Conservation (phyloP, 2,329 filamentous ascomycete genomes). For the Colletotrichum orchidophilum region DNA sequence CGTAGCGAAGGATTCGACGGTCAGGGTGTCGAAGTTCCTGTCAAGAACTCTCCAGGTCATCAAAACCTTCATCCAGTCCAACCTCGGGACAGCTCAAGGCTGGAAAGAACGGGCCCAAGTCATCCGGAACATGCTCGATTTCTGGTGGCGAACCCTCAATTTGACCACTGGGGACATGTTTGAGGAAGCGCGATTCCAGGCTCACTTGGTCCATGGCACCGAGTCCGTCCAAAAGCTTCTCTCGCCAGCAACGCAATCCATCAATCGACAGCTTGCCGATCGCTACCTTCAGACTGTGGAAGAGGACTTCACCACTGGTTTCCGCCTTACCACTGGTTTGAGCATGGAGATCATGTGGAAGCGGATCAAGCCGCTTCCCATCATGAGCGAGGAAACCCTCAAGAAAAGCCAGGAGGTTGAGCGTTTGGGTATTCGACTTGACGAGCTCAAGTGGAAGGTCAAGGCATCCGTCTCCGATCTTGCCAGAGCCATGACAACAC, state of each 20-base stretch:
- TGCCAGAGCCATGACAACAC: conserved; percentile 60
- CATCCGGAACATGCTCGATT: conserved; percentile 57
- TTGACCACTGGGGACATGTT: conserved; percentile 58
- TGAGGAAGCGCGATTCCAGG: conserved; percentile 72
- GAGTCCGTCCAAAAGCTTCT: conserved; percentile 51
- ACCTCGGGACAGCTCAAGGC: conserved; percentile 38
- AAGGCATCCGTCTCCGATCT: conserved; percentile 61
- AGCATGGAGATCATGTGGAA: conserved; percentile 86
- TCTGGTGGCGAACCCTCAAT: conserved; percentile 63
- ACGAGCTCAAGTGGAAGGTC: conserved; percentile 68
- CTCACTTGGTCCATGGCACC: conserved; percentile 64
- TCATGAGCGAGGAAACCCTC: conserved; percentile 56
- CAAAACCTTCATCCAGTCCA: conserved; percentile 52
- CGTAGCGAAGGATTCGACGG: conserved; percentile 70
- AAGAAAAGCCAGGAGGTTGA: conserved; percentile 61
- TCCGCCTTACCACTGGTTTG: conserved; percentile 78
- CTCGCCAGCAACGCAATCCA: conserved; percentile 36
- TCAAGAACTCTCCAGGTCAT: conserved; percentile 51
- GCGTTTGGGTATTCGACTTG: conserved; percentile 66
- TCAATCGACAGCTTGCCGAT: conserved; percentile 49
- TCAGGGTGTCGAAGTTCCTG: conserved; percentile 62
- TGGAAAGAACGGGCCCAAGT: conserved; percentile 46
- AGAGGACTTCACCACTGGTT: conserved; percentile 72
- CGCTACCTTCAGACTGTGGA: conserved; percentile 54
- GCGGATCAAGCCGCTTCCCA: conserved; percentile 70